A percentile compares a stretch with the other conserved stretches of the same genome.
These are phyloP conservation scores for Sequoia sempervirens DNA, from an alignment of 75 land plant genomes.

Conservation along the genomic window DNA sequence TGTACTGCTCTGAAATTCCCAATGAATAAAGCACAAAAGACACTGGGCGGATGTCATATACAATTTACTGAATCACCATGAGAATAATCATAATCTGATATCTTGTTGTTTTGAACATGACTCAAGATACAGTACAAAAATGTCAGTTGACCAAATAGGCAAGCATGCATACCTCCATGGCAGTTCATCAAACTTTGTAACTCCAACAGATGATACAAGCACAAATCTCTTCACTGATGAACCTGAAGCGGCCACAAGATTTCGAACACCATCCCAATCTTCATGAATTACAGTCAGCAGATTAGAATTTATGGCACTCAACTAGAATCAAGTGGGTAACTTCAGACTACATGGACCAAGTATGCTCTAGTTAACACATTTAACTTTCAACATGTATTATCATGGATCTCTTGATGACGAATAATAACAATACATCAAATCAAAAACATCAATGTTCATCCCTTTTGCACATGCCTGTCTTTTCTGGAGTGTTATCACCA, in stretches of 20 bases:
- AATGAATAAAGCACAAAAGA: neutral
- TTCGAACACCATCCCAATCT: conserved; percentile 96
- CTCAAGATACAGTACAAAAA: neutral
- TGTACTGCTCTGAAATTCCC: neutral
- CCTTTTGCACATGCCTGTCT: conserved; percentile 53
- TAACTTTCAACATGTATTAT: neutral
- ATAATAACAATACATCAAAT: neutral
- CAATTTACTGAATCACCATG: neutral
- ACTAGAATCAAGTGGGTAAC: neutral
- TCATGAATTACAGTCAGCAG: conserved; percentile 12
- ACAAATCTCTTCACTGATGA: conserved; percentile 59
- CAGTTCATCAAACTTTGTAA: conserved; percentile 79
- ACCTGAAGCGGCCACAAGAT: conserved; percentile 71
- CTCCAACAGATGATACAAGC: conserved; percentile 94
- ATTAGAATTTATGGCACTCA: neutral
- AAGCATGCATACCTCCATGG: conserved; percentile 80
- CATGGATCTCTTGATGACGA: neutral
- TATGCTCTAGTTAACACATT: neutral
- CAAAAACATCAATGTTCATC: neutral
- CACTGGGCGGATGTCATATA: neutral
- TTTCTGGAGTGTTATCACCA: conserved; percentile 95
- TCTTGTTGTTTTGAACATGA: neutral
- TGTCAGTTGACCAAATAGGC: neutral
- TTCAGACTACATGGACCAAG: neutral
- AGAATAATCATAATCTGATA: neutral